These are phyloP conservation scores for Neostapfia colusana DNA, from an alignment of 176 grass and related monocot species.

Conservation along the genomic window DNA sequence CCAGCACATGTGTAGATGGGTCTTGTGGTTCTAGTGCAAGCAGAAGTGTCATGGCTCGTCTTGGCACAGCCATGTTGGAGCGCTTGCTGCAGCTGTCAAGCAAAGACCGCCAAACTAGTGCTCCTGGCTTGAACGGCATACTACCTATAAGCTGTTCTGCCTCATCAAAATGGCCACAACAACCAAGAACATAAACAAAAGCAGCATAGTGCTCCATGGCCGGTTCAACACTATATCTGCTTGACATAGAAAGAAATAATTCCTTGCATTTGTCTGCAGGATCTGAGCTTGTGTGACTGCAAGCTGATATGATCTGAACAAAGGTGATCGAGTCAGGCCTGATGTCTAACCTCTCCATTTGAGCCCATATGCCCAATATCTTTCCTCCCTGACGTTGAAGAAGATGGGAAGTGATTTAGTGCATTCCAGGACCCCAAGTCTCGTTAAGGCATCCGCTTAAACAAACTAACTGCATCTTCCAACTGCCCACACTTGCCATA, in stretches of 20 bases:
- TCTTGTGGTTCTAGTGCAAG: constrained; percentile 40
- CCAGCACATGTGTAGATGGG: constrained; percentile 51
- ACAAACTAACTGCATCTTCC: constrained; percentile 43
- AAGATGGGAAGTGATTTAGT: constrained; percentile 51
- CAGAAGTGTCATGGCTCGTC: constrained; percentile 43
- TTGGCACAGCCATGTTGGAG: constrained; percentile 37
- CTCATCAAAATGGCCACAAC: constrained; percentile 55
- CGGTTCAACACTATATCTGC: constrained; percentile 38
- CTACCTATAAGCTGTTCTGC: constrained; percentile 52
- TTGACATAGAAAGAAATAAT: constrained; percentile 51
- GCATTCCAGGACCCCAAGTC: constrained; percentile 70
- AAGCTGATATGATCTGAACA: constrained; percentile 54
- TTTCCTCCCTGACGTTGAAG: constrained; percentile 48
- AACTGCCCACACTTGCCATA: constrained; percentile 65
- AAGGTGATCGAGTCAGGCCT: constrained; percentile 66
- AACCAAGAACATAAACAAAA: constrained; percentile 56
- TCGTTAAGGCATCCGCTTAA: constrained; percentile 51
- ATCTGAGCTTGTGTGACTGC: constrained; percentile 56
- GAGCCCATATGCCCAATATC: constrained; percentile 53
- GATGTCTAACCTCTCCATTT: constrained; percentile 44
- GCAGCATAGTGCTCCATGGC: constrained; percentile 54
- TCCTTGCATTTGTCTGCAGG: constrained; percentile 43
- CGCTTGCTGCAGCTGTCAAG: constrained; percentile 58
- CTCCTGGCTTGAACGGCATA: constrained; percentile 54
- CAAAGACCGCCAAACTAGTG: constrained; percentile 62